Conservation (phyloP, 2,329 filamentous ascomycete genomes). For the Venturia oleaginea region DNA sequence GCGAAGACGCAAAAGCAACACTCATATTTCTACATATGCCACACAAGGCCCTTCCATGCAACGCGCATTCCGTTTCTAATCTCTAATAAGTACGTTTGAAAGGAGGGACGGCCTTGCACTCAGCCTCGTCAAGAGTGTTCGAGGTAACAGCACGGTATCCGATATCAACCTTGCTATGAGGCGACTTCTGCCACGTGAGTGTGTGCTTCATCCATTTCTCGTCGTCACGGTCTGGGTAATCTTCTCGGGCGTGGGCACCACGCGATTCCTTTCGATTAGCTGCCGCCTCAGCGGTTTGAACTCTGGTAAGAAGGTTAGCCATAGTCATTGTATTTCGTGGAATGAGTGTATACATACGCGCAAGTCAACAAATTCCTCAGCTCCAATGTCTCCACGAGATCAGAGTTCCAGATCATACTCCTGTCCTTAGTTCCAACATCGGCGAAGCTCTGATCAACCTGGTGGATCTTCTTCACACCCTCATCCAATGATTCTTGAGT, state of each 20-base stretch:
- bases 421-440: conserved; percentile 94
- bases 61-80: background rate
- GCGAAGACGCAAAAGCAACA: background rate
- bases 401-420: conserved; percentile 99
- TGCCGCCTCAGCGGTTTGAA: conserved; percentile 84
- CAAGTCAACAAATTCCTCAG: conserved; percentile 92
- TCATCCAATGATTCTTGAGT: conserved; percentile 89
- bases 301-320: conserved; percentile 24
- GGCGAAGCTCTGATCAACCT: conserved; percentile 70
- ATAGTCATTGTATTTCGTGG: background rate
- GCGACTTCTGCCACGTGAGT: conserved; percentile 86
- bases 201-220: conserved; percentile 99
- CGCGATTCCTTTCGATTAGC: conserved; percentile 95
- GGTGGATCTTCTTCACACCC: conserved; percentile 78
- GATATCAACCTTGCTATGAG: conserved; percentile 79
- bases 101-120: conserved; percentile 92
- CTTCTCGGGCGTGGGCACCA: conserved; percentile 93
- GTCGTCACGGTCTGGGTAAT: conserved; percentile 92
- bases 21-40: background rate
- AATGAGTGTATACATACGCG: conserved; percentile 56
- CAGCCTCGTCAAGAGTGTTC: conserved; percentile 81
- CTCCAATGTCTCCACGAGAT: conserved; percentile 93
- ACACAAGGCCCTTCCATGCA: background rate
- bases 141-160: conserved; percentile 75
- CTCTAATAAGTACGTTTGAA: conserved; percentile 87